Conservation (phyloP, 2,329 filamentous ascomycete species). For the Trichocomaceae sp. region DNA sequence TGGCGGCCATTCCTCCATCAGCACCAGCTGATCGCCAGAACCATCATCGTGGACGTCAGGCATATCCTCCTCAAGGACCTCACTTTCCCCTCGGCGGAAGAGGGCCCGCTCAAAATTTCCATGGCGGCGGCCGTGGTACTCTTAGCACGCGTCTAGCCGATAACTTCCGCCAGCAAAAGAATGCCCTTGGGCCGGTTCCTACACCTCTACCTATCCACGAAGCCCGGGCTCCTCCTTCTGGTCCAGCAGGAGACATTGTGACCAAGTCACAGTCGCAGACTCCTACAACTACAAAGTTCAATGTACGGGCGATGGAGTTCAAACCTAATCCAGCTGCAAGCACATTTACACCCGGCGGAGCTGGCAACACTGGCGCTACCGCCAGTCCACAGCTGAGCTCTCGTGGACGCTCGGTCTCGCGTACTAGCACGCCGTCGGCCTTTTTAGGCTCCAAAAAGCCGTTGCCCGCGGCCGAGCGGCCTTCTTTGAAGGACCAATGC, state of each 20-base stretch:
- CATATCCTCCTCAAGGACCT: slow-evolving; percentile 40
- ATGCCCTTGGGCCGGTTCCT: slow-evolving; percentile 39
- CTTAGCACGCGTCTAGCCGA: slow-evolving; percentile 47
- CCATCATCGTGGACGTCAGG: slow-evolving; percentile 42
- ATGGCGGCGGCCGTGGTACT: slow-evolving; percentile 38
- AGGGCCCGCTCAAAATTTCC: slow-evolving; percentile 37
- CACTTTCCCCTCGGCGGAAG: slow-evolving; percentile 35
- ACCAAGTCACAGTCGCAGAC: slow-evolving; percentile 43
- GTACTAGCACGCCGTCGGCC: slow-evolving; percentile 43
- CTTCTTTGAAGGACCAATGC: slow-evolving; percentile 50
- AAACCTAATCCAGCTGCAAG: slow-evolving; percentile 74
- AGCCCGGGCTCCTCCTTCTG: slow-evolving; percentile 64
- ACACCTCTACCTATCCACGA: slow-evolving; percentile 57
- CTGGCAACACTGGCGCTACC: slow-evolving; percentile 48
- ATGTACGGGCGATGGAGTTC: slow-evolving; percentile 66
- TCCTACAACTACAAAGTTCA: slow-evolving; percentile 52
- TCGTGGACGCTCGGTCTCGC: slow-evolving; percentile 44
- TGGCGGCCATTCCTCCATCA: slow-evolving; percentile 40
- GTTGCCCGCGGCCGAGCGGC: slow-evolving; percentile 51
- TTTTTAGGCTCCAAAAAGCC: slow-evolving; percentile 68
- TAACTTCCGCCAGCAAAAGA: slow-evolving; percentile 49
- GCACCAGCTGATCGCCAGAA: slow-evolving; percentile 43
- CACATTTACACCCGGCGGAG: slow-evolving; percentile 65
- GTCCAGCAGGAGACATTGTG: slow-evolving; percentile 57
- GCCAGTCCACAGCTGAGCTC: slow-evolving; percentile 65